Evolutionary conservation across 2,329 filamentous ascomycete genomes (phyloP).

Genomic region (Dothidotthia symphoricarpi): DNA sequence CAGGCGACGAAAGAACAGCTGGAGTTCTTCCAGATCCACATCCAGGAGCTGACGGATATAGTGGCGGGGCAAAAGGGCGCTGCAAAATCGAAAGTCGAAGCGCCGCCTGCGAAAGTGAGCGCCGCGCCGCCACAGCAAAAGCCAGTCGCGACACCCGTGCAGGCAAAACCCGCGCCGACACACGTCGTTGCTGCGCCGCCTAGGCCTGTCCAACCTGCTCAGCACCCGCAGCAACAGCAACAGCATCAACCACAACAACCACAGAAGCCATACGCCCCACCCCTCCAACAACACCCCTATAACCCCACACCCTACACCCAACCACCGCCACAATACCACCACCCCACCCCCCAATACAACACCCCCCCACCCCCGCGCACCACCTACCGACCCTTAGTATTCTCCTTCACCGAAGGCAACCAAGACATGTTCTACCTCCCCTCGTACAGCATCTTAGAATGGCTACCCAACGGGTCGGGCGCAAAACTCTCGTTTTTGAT

Average conservation of each 20-base stretch:
- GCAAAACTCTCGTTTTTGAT: constrained; percentile 75
- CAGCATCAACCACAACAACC: constrained; percentile 8
- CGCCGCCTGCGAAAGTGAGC: constrained; percentile 12
- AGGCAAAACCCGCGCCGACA: constrained; percentile 12
- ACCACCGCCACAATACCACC: constrained; percentile 22
- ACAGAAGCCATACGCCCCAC: constrained; percentile 17
- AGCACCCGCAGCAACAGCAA: constrained; percentile 7
- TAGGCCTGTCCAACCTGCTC: constrained; percentile 6
- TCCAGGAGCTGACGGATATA: constrained; percentile 69
- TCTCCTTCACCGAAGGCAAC: constrained; percentile 42
- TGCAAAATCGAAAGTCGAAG: constrained; percentile 16
- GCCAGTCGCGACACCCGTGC: constrained; percentile 10
- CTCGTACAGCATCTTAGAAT: constrained; percentile 73
- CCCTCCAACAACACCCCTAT: constrained; percentile 18
- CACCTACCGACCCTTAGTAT: constrained; percentile 44
- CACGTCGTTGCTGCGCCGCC: constrained; percentile 14
- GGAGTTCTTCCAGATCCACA: constrained; percentile 74
- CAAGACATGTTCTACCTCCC: constrained; percentile 79
- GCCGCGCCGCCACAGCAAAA: constrained; percentile 16
- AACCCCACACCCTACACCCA: constrained; percentile 14
- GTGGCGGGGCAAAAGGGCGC: constrained; percentile 44
- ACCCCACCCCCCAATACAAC: constrained; percentile 26
- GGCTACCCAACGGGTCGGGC: constrained; percentile 58
- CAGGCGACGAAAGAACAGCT: constrained; percentile 70
- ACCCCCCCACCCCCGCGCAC: constrained; percentile 44